A percentile compares a stretch with the other conserved stretches of the same genome.
Evolutionary conservation across 305 asterid genomes (phyloP).

Genomic region (Andrographis paniculata): DNA sequence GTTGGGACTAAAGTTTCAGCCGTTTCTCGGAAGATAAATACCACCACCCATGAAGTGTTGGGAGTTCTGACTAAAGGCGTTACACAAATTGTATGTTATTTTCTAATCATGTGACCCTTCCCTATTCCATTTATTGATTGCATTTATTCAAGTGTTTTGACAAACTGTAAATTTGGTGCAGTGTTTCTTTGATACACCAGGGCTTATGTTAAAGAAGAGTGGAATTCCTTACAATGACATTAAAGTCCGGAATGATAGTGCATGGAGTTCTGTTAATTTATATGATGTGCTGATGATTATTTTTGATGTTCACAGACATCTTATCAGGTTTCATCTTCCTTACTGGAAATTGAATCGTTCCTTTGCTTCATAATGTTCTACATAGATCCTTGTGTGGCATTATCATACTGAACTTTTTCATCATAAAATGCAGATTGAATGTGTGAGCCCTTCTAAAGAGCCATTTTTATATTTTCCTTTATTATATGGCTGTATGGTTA

Average conservation of each 20-base stretch:
- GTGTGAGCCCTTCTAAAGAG: too few species aligned
- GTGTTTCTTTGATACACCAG: slow-evolving; percentile 99
- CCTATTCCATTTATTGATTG: slow-evolving; percentile 1
- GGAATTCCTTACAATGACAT: slow-evolving; percentile 77
- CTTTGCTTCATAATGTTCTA: slow-evolving; percentile 31
- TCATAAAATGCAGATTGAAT: too few species aligned
- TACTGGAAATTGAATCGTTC: slow-evolving; percentile 13
- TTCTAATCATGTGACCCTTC: slow-evolving; percentile 11
- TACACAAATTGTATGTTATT: slow-evolving; percentile 75
- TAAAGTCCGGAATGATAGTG: slow-evolving; percentile 79
- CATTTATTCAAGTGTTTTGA: slow-evolving; percentile 18
- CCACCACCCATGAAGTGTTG: slow-evolving; percentile 88
- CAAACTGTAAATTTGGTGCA: slow-evolving; percentile 33
- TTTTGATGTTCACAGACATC: slow-evolving; percentile 91
- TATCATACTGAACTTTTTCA: neutral
- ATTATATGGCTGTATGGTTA: too few species aligned
- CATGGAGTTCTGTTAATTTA: slow-evolving; percentile 77
- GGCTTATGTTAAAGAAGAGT: slow-evolving; percentile 84
- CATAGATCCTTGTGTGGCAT: slow-evolving; percentile 30
- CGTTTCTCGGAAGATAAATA: slow-evolving; percentile 81
- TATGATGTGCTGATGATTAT: slow-evolving; percentile 77
- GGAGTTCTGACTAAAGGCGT: slow-evolving; percentile 76
- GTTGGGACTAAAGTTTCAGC: slow-evolving; percentile 93
- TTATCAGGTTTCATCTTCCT: slow-evolving; percentile 52
- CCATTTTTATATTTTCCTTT: too few species aligned